Conservation (phyloP, 139 green algal genomes). For the Mesotaenium endlicherianum region DNA sequence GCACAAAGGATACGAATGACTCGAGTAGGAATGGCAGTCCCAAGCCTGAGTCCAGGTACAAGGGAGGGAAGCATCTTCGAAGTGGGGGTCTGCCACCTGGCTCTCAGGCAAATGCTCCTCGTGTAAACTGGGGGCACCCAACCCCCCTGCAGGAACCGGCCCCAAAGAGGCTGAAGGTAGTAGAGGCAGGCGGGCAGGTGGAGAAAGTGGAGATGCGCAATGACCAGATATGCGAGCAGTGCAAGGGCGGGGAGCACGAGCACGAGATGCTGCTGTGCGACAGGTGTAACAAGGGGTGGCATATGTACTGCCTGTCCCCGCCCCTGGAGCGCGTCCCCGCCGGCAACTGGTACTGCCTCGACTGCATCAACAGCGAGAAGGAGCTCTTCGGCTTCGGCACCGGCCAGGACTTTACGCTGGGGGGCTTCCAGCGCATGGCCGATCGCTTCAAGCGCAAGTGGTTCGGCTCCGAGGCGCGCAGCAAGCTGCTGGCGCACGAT, state of each 20-base stretch:
- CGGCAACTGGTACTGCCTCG: slow-evolving; percentile 58
- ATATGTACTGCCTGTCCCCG: slow-evolving; percentile 59
- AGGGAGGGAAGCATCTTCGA: not conserved
- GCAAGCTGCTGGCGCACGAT: slow-evolving; percentile 48
- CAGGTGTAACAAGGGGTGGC: slow-evolving; percentile 55
- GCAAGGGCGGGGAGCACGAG: slow-evolving; percentile 21
- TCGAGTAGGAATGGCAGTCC: not conserved
- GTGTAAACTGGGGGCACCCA: too few species aligned
- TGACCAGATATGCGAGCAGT: slow-evolving; percentile 40
- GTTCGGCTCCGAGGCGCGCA: slow-evolving; percentile 32
- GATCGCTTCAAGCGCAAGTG: slow-evolving; percentile 58
- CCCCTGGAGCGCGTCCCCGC: slow-evolving; percentile 46
- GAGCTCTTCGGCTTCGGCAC: slow-evolving; percentile 29
- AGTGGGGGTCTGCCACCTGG: too few species aligned
- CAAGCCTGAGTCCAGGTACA: too few species aligned
- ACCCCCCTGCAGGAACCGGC: not conserved
- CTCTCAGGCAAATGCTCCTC: too few species aligned
- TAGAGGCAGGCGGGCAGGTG: not conserved
- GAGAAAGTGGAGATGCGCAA: not conserved
- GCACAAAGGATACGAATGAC: slow-evolving; percentile 5
- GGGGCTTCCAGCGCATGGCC: slow-evolving; percentile 65
- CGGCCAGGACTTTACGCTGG: slow-evolving; percentile 66
- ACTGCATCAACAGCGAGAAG: not conserved
- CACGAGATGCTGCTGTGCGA: slow-evolving; percentile 61
- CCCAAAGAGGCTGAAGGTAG: slow-evolving; percentile 15